A percentile compares a stretch with the other conserved stretches of the same genome.
phyloP scores from a whole-genome alignment of 2,329 filamentous ascomycete species.

The Trichophyton rubrum region DNA sequence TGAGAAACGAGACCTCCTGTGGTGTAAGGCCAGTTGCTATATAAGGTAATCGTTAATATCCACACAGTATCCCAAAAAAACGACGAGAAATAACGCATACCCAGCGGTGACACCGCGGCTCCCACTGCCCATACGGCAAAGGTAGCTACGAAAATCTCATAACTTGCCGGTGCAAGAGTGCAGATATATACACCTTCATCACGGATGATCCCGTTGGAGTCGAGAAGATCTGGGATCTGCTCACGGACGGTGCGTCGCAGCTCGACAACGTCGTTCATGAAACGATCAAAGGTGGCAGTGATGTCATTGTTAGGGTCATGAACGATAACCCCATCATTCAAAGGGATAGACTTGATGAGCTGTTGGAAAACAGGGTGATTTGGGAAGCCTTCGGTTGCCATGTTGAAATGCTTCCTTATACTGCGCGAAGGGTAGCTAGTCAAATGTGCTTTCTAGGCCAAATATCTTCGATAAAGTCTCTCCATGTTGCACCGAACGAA shows the following conservation, averaged over 20 bases:
- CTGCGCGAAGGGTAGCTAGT: not conserved
- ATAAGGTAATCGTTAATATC: not conserved
- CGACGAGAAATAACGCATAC: constrained; percentile 5
- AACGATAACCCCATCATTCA: not conserved
- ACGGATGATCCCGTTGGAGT: not conserved
- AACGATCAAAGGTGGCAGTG: not conserved
- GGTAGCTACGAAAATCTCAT: constrained; percentile 38
- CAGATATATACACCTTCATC: constrained; percentile 21
- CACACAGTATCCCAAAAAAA: not conserved
- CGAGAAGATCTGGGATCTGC: not conserved
- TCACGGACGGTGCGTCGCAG: not conserved
- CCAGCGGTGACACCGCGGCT: constrained; percentile 36
- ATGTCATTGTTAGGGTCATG: not conserved
- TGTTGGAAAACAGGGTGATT: not conserved
- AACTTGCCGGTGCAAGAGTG: constrained; percentile 35
- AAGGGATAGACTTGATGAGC: not conserved
- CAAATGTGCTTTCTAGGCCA: not conserved
- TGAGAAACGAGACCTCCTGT: not conserved
- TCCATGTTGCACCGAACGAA: too few species aligned
- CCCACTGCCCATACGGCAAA: constrained; percentile 37
- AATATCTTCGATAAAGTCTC: not conserved
- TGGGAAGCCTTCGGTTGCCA: not conserved
- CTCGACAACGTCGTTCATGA: not conserved
- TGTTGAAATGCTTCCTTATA: not conserved
- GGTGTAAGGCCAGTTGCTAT: not conserved